Conservation (phyloP, 495 filamentous ascomycete species). For the Tuber melanosporum region DNA sequence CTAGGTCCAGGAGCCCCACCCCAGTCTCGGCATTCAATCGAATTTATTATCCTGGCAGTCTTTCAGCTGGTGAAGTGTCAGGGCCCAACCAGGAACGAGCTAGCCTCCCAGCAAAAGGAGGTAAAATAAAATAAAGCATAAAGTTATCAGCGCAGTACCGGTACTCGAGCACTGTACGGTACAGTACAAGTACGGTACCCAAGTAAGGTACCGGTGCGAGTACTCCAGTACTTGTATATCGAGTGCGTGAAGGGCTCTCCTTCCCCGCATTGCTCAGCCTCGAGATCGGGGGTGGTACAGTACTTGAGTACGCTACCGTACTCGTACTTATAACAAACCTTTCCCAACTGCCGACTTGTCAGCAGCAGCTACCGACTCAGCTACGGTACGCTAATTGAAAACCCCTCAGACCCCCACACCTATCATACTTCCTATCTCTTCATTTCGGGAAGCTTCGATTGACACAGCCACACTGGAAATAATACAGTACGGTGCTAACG, state of each 20-base stretch:
- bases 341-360: background rate
- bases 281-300: background rate
- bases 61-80: background rate
- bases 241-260: background rate
- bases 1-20: background rate
- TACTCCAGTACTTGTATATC: no score
- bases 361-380: background rate
- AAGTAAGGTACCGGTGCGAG: no score
- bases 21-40: background rate
- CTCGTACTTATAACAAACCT: background rate
- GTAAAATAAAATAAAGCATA: background rate
- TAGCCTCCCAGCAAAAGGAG: background rate
- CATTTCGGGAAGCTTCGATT: background rate
- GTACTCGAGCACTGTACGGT: no score
- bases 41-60: background rate
- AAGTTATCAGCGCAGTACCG: background rate
- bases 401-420: no score
- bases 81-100: background rate
- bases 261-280: constrained; percentile 2
- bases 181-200: background rate
- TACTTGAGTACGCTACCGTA: background rate
- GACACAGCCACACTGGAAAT: background rate
- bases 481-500: background rate
- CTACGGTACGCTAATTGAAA: no score
- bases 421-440: background rate